phyloP scores from a whole-genome alignment of 352 stramenopile species.

The Peronospora farinosa region DNA sequence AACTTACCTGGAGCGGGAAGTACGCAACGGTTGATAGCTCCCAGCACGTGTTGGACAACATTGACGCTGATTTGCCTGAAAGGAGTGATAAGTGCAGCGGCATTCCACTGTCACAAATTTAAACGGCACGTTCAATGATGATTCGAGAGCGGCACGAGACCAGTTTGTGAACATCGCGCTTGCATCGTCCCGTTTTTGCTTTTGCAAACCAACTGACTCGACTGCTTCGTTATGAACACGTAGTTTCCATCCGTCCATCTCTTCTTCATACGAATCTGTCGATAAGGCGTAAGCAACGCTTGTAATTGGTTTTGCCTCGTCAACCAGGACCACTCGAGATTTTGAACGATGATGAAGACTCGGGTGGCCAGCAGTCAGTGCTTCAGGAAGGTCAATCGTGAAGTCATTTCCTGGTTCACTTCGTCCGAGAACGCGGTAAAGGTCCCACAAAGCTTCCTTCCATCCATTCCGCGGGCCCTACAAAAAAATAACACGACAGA shows the following conservation, averaged over 20 bases:
- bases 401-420: slow-evolving; percentile 63
- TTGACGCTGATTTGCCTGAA: slow-evolving; percentile 30
- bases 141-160: slow-evolving; percentile 56
- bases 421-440: slow-evolving; percentile 57
- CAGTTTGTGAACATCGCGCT: slow-evolving; percentile 51
- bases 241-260: slow-evolving; percentile 60
- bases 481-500: slow-evolving; percentile 1
- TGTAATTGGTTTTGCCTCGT: slow-evolving; percentile 91
- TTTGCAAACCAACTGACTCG: slow-evolving; percentile 21
- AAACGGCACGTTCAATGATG: slow-evolving; percentile 49
- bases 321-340: slow-evolving; percentile 87
- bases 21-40: slow-evolving; percentile 73
- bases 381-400: slow-evolving; percentile 59
- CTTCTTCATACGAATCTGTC: slow-evolving; percentile 84
- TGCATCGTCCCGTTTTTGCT: slow-evolving; percentile 13
- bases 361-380: slow-evolving; percentile 74
- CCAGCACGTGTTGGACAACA: slow-evolving; percentile 38
- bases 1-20: slow-evolving; percentile 66
- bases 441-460: slow-evolving; percentile 60
- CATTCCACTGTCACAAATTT: slow-evolving; percentile 54
- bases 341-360: slow-evolving; percentile 85
- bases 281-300: slow-evolving; percentile 93
- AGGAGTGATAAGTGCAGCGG: slow-evolving; percentile 58
- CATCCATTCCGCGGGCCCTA: slow-evolving; percentile 36
- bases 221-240: slow-evolving; percentile 43